These are phyloP conservation scores for Aureobasidium sp. DNA, from an alignment of 2,329 filamentous ascomycete genomes.

Conservation along the genomic window DNA sequence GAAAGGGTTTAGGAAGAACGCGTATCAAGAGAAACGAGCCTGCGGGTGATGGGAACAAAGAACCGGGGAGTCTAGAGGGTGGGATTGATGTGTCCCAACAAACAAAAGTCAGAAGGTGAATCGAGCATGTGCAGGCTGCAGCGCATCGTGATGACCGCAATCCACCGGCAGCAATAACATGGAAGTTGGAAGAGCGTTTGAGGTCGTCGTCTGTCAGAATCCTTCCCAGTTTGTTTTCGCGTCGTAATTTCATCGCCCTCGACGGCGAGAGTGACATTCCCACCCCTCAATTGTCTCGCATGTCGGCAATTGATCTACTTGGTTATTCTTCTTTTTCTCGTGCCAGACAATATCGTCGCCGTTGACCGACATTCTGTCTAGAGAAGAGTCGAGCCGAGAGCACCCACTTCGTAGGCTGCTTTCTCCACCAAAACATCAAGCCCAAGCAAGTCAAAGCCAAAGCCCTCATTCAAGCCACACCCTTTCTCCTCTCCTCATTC, in stretches of 20 bases:
- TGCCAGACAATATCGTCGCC: neutral
- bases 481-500: neutral
- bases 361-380: conserved; percentile 2
- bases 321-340: neutral
- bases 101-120: neutral
- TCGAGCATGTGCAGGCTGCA: neutral
- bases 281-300: neutral
- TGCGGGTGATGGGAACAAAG: neutral
- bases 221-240: neutral
- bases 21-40: neutral
- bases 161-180: neutral
- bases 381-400: neutral
- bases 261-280: neutral
- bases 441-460: neutral
- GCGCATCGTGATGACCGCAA: neutral
- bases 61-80: too few relatives aligned
- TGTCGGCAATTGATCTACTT: neutral
- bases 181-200: neutral
- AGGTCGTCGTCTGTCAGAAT: neutral
- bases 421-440: neutral
- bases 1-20: neutral
- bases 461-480: conserved; percentile 6
- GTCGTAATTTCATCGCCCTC: neutral
- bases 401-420: neutral
- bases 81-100: neutral